phyloP scores from a whole-genome alignment of 139 green algal species.

The Monoraphidium neglectum region DNA sequence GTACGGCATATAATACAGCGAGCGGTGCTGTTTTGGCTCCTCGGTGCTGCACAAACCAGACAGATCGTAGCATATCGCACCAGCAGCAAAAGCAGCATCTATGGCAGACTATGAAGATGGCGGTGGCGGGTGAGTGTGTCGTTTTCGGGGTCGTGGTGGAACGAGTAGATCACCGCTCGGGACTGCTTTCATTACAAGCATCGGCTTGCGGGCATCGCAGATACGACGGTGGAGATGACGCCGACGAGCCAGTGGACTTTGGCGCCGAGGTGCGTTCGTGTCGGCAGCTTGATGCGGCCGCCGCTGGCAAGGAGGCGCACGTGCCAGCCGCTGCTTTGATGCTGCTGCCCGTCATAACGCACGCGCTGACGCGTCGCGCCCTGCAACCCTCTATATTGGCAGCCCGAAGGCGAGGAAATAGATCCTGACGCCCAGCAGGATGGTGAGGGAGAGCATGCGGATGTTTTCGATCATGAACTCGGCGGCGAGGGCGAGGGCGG shows the following conservation, averaged over 20 bases:
- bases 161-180: neutral
- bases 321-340: neutral
- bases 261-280: neutral
- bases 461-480: neutral
- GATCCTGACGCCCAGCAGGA: neutral
- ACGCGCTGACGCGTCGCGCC: neutral
- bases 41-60: too few species aligned
- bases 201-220: too few species aligned
- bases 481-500: neutral
- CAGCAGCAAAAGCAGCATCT: neutral
- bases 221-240: neutral
- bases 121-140: neutral
- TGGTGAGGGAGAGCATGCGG: slow-evolving; percentile 4
- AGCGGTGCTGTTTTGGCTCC: too few species aligned
- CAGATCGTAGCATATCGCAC: too few species aligned
- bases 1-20: too few species aligned
- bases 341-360: neutral
- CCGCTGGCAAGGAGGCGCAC: neutral
- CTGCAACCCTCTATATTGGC: neutral
- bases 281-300: neutral
- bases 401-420: neutral
- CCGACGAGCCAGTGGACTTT: neutral
- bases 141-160: too few species aligned
- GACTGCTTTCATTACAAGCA: slow-evolving; percentile 3
- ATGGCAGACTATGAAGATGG: slow-evolving; percentile 37